phyloP scores from a whole-genome alignment of 768 basidiomycete genomes.

The Scleroderma bovista region DNA sequence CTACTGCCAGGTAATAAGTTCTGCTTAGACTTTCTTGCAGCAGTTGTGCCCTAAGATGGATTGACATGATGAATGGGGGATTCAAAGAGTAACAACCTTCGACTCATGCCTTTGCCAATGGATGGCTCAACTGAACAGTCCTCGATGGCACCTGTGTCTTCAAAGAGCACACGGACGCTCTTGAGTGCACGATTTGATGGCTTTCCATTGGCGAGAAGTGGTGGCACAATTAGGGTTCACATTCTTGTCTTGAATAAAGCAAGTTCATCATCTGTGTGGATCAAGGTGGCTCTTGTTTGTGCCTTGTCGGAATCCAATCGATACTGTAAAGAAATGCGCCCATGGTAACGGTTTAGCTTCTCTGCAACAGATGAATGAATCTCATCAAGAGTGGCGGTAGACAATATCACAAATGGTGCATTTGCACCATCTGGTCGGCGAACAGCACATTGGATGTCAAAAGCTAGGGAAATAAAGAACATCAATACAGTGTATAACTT shows the following conservation, averaged over 20 bases:
- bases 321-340: not conserved
- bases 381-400: not conserved
- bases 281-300: not conserved
- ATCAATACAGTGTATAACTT: not conserved
- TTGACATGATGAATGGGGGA: not conserved
- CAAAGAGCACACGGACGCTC: not conserved
- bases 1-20: not conserved
- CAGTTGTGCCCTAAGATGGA: not conserved
- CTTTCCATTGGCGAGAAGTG: not conserved
- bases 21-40: no score
- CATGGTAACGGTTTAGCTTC: not conserved
- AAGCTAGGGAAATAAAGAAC: not conserved
- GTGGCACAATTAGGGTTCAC: not conserved
- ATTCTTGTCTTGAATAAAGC: not conserved
- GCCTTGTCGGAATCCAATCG: conserved; percentile 1
- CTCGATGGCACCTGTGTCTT: not conserved
- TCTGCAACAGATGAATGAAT: not conserved
- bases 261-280: not conserved
- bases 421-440: not conserved
- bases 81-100: not conserved
- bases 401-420: conserved; percentile 1
- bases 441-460: not conserved
- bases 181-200: not conserved
- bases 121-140: not conserved
- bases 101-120: not conserved